Base-by-base conservation (phyloP, 305 asterid species). In the Rubia tinctorum region DNA sequence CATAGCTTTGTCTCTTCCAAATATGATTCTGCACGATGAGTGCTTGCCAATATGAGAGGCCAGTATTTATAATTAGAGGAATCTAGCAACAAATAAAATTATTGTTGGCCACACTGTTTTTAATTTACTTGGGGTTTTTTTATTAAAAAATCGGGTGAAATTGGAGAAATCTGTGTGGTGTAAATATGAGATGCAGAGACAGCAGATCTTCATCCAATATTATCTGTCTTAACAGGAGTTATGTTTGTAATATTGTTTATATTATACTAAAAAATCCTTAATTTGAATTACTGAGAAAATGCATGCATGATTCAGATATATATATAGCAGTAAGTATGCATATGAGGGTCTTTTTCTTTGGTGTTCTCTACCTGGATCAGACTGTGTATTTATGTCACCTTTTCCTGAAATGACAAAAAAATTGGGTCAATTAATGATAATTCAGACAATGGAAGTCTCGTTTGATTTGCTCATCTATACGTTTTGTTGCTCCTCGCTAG, bases 1-100 rank as follows among this genome's bases (percentile, higher is more conserved):
- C 77, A 68, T 20, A 77, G 72, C 83, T 72, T 84, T 78, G 82
- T 84, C 85, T 84, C 88, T 83, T 85, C 82, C 82, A 61, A 12
- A 61, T 61, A 60, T 84, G 90, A 90, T 85, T 86, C 84, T 80
- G 88, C 91, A 84, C 78, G 75, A 88, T 90, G 72, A 85, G 69
- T 88, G 94, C 82, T 85, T 66, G 78, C 87, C 88, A 88, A 13
- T 49, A 15, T 79, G 75, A 67, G 76, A 77, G 81, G 61, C 76
- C 78, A 77, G 81, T 76, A 71, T 71, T 68, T 79, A 77, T 78
- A 75, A 81, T 80, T 42, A 20, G 55, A 59, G 67, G 66, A 67
- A 72, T 23, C 71, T 76, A 74, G 67, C 43, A 59, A 73, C 72
- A 20, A 22, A 59, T 22, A 59, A 9, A 59, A 62, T 66, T 68